Base-by-base conservation (phyloP, 805 yeast genomes). In the Candida incommunis region DNA sequence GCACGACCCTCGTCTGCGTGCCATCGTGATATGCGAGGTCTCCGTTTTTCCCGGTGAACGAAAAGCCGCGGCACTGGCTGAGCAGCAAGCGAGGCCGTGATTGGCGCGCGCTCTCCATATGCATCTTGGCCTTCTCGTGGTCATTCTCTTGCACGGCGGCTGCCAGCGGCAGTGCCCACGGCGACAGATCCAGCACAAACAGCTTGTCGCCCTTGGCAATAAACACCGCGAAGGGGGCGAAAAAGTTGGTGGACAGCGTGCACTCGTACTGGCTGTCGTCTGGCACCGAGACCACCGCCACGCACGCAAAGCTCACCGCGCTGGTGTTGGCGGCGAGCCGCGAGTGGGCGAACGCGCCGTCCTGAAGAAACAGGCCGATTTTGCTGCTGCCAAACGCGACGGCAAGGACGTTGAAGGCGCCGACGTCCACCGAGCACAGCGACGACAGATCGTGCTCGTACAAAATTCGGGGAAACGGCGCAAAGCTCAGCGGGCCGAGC, bases 401-500 rank as follows among this genome's bases (percentile, higher is more conserved):
- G 3, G 44, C 48, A 9, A 60, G 34, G 2, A 51, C 40, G 1
- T 59, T 46, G n/a, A 50, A 22, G 22, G 45, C 49, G 2, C 51
- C 49, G 4, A 50, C 47, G n/a, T 50, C 41, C 57, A 60, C 11
- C 3, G 60, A 43, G 0, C 53, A 26, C 15, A 73, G 55, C 21
- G 62, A 63, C 15, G 57, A 47, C 0, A 74, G 73, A 13, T 64
- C 62, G 29, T 63, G 69, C 5, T 63, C 64, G 55, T 78, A 76
- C 3, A 78, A 54, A 7, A 52, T 56, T 3, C 68, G 70, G 1
- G 81, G 80, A 48, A 66, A 76, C 2, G 81, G 80, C 18, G 65
- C 58, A n/a, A 75, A 62, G 0, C 66, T 51, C 45, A 74, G 63
- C 2, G 83, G 82, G 1, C 83, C 84, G 51, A 73, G 78, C 3